Percentiles rank a stretch among this genome's conserved stretches.
Conservation (phyloP, 73 alveolate genomes). For the Halteria grandinella region DNA sequence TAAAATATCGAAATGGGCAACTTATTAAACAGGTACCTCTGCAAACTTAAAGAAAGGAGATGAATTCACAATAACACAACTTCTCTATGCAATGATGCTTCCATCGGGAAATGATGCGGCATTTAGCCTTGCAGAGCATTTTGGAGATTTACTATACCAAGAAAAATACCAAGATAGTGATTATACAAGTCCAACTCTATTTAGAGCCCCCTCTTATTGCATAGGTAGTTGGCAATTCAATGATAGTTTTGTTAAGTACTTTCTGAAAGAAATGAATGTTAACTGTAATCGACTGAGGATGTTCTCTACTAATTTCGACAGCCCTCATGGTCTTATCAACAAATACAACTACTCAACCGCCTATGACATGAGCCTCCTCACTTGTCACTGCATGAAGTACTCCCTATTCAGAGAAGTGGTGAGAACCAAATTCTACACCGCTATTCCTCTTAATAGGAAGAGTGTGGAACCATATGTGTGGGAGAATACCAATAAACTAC, state of each 20-base stretch:
- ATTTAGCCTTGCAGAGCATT: slow-evolving; percentile 22
- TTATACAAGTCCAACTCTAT: neutral
- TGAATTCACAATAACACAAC: neutral
- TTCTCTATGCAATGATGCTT: slow-evolving; percentile 45
- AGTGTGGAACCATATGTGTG: slow-evolving; percentile 13
- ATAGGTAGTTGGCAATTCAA: neutral
- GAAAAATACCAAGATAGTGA: neutral
- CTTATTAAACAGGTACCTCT: neutral
- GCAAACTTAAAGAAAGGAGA: neutral
- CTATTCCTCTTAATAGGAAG: neutral
- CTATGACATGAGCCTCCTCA: slow-evolving; percentile 62
- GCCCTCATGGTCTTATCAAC: slow-evolving; percentile 79
- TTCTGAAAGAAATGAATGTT: slow-evolving; percentile 76
- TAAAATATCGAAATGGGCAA: neutral
- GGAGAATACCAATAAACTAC: slow-evolving; percentile 80
- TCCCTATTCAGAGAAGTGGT: slow-evolving; percentile 57
- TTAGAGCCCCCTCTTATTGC: no score
- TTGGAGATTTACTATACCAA: slow-evolving; percentile 10
- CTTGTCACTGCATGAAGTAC: slow-evolving; percentile 46
- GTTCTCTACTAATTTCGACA: slow-evolving; percentile 65
- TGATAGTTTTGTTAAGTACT: slow-evolving; percentile 40
- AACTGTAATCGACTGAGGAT: slow-evolving; percentile 55
- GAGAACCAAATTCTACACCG: slow-evolving; percentile 47
- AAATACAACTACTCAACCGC: slow-evolving; percentile 69
- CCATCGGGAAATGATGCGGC: slow-evolving; percentile 65